Evolutionary conservation across 805 yeast genomes (phyloP), one percentile per base, ranked within the genome.

Genomic region (Candida easanensis): DNA sequence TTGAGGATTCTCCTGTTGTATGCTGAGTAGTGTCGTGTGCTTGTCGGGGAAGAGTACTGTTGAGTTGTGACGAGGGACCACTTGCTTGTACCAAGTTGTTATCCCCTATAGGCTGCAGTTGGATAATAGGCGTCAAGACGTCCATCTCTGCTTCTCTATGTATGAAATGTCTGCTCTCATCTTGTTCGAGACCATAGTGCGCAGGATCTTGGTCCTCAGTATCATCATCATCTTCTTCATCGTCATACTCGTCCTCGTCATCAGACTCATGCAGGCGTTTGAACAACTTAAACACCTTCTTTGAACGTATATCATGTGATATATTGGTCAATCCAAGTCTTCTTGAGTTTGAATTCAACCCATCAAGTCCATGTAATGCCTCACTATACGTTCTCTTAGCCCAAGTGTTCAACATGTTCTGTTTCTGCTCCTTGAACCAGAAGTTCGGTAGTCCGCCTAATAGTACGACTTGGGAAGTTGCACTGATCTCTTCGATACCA

Each of bases 391-490:
- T 33, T 17, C 28, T 19, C 22, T 43, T 47, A 6, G 49, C 32
- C 36, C 57, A 46, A 3, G 53, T 39, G 25, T 48, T 49, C 22
- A 64, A 21, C n/a, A 64, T 19, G 7, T 58, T 55, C n/a, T 53
- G 53, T 18, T 51, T 58, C 14, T 62, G 63, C 35, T 73, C 73
- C 16, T 62, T 49, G 15, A 66, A 55, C 88, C 88, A 84, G 11
- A 73, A 57, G 19, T 63, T 60, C 0, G 90, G 91, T 2, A 81
- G 58, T 0, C 71, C 67, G 0, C 91, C 91, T 5, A 85, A 50
- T 8, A 82, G 62, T 0, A 75, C 60, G 2, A 72, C 66, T 37
- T 67, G 66, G 1, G 87, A 71, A 10, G 67, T 62, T n/a, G 66
- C 64, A 19, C 78, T 65, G 6, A 85, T 57, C 42, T 77, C 74